Evolutionary conservation across 306 rosid species (phyloP).

Genomic region (Quercus gilva): DNA sequence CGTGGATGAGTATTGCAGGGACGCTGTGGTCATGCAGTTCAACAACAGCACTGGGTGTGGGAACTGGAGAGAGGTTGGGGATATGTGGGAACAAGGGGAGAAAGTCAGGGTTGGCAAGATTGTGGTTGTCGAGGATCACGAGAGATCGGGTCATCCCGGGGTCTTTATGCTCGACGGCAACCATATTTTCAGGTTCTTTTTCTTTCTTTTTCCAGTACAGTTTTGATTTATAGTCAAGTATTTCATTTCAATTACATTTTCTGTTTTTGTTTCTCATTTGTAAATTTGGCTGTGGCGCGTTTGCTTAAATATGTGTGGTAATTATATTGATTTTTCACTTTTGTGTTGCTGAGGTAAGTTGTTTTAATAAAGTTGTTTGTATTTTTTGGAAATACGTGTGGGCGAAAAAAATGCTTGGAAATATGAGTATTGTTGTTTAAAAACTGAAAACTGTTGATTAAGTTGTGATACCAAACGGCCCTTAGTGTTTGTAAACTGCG

Average conservation of each 20-base stretch:
- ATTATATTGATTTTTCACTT: too few relatives aligned
- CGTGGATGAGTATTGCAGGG: slow-evolving; percentile 66
- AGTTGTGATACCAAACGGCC: too few relatives aligned
- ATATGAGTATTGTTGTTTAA: too few relatives aligned
- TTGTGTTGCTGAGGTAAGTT: too few relatives aligned
- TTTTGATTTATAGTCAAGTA: not conserved
- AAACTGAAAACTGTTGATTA: too few relatives aligned
- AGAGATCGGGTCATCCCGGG: slow-evolving; percentile 24
- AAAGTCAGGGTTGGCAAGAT: slow-evolving; percentile 61
- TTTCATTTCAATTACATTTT: not conserved
- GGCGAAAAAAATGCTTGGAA: too few relatives aligned
- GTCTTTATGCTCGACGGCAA: slow-evolving; percentile 79
- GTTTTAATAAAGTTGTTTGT: too few relatives aligned
- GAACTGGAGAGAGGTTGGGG: slow-evolving; percentile 68
- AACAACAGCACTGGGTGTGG: slow-evolving; percentile 34
- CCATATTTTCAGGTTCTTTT: slow-evolving; percentile 62
- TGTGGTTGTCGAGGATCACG: slow-evolving; percentile 52
- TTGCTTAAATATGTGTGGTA: too few relatives aligned
- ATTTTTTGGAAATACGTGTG: too few relatives aligned
- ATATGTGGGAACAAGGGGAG: slow-evolving; percentile 70
- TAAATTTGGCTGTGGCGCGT: too few relatives aligned
- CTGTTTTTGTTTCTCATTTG: not conserved
- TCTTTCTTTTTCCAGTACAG: not conserved
- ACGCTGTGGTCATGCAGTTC: slow-evolving; percentile 65
- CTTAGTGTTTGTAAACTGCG: too few relatives aligned